These are phyloP conservation scores for Hippophae tibetana DNA, from an alignment of 306 rosid genomes.

Conservation along the genomic window DNA sequence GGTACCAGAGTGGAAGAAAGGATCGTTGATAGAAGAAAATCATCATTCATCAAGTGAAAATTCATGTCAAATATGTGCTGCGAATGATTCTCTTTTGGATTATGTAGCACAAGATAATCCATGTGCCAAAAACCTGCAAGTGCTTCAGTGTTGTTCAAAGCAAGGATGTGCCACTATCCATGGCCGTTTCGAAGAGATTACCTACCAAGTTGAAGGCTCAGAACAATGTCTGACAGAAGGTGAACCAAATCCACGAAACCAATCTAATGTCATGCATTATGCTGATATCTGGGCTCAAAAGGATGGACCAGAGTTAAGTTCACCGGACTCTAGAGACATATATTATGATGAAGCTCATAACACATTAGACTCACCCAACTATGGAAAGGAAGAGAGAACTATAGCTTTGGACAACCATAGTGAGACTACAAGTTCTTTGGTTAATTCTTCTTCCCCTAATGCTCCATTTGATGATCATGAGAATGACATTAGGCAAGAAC, in stretches of 20 bases:
- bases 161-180: constrained; percentile 62
- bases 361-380: constrained; percentile 22
- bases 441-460: constrained; percentile 16
- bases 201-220: constrained; percentile 72
- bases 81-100: constrained; percentile 38
- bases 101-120: constrained; percentile 44
- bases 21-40: constrained; percentile 33
- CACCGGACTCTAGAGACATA: constrained; percentile 37
- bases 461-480: constrained; percentile 39
- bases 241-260: constrained; percentile 32
- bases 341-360: constrained; percentile 29
- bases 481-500: constrained; percentile 88
- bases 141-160: constrained; percentile 74
- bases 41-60: constrained; percentile 26
- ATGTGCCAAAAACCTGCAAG: constrained; percentile 50
- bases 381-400: constrained; percentile 38
- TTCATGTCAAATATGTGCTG: constrained; percentile 51
- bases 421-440: constrained; percentile 21
- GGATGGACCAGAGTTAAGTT: constrained; percentile 40
- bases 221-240: constrained; percentile 35
- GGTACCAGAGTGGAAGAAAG: constrained; percentile 72
- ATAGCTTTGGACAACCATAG: constrained; percentile 29
- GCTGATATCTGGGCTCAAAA: constrained; percentile 80
- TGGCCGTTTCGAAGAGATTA: constrained; percentile 92
- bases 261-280: constrained; percentile 37